Evolutionary conservation across 768 basidiomycete species (phyloP).

Genomic region (Kwoniella shandongensis): DNA sequence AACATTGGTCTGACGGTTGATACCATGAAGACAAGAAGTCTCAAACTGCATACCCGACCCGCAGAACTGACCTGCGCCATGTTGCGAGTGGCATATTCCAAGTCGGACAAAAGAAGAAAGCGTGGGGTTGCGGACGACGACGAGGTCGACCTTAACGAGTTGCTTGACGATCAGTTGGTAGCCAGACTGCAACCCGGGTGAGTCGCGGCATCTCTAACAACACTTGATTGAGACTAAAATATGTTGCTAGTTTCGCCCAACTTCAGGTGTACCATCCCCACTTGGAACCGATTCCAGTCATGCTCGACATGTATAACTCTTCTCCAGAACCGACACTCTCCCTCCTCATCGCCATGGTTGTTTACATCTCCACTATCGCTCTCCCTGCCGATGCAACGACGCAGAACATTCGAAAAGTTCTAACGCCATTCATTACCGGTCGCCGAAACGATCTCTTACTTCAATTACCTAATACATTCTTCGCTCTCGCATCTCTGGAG

Average conservation of each 20-base stretch:
- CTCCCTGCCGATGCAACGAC: constrained; percentile 15
- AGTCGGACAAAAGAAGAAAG: constrained; percentile 9
- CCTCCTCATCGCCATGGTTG: constrained; percentile 22
- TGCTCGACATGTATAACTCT: constrained; percentile 12
- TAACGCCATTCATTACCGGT: constrained; percentile 22
- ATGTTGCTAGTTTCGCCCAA: constrained; percentile 27
- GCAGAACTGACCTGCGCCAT: constrained; percentile 42
- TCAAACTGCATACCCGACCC: constrained; percentile 39
- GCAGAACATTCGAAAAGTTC: constrained; percentile 8
- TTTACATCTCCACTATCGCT: constrained; percentile 36
- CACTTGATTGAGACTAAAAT: no score
- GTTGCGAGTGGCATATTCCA: constrained; percentile 39
- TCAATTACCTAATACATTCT: constrained; percentile 22
- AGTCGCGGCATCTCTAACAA: no score
- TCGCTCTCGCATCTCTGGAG: constrained; percentile 33
- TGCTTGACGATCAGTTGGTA: constrained; percentile 24
- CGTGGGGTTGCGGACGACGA: constrained; percentile 11
- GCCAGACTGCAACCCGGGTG: constrained; percentile 35
- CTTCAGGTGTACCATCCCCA: constrained; percentile 37
- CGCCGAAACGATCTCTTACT: constrained; percentile 27
- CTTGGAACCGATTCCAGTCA: constrained; percentile 23
- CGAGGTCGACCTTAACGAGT: constrained; percentile 26
- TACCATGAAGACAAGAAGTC: constrained; percentile 12
- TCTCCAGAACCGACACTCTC: constrained; percentile 1
- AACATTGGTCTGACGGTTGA: background rate